These are phyloP conservation scores for Areca catechu DNA, from an alignment of 176 grass and related monocot species.

Conservation along the genomic window DNA sequence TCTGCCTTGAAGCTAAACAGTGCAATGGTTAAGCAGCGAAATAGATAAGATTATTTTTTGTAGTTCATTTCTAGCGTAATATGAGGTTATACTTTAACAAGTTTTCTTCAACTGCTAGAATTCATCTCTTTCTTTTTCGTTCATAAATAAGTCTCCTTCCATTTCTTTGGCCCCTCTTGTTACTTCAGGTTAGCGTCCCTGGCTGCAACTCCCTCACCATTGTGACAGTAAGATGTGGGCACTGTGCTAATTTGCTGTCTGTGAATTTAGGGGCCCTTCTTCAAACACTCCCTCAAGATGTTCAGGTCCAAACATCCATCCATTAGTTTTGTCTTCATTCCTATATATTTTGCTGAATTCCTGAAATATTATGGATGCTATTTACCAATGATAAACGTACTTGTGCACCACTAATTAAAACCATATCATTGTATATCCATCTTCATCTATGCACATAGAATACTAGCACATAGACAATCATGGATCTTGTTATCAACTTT, in stretches of 20 bases:
- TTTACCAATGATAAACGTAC: no score
- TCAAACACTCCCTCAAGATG: slow-evolving; percentile 26
- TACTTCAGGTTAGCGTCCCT: slow-evolving; percentile 34
- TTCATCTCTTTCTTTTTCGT: background rate
- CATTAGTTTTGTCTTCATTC: background rate
- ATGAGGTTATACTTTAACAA: no score
- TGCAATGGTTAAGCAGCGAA: no score
- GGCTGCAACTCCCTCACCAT: slow-evolving; percentile 29
- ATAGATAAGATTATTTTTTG: no score
- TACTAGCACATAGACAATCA: no score
- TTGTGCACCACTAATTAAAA: no score
- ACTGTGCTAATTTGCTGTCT: slow-evolving; percentile 39
- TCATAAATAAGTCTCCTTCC: background rate
- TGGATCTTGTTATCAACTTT: no score
- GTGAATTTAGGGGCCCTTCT: slow-evolving; percentile 33
- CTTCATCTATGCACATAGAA: no score
- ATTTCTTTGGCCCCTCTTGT: background rate
- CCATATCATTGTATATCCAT: no score
- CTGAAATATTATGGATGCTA: background rate
- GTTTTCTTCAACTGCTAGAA: no score
- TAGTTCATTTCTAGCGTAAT: no score
- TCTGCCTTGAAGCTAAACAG: no score
- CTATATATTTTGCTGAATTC: background rate
- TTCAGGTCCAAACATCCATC: slow-evolving; percentile 15
- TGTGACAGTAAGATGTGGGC: slow-evolving; percentile 39